Evolutionary conservation across 2,329 filamentous ascomycete genomes (phyloP), one percentile per base, ranked within the genome.

Genomic region (Aspergillus novoparasiticus): DNA sequence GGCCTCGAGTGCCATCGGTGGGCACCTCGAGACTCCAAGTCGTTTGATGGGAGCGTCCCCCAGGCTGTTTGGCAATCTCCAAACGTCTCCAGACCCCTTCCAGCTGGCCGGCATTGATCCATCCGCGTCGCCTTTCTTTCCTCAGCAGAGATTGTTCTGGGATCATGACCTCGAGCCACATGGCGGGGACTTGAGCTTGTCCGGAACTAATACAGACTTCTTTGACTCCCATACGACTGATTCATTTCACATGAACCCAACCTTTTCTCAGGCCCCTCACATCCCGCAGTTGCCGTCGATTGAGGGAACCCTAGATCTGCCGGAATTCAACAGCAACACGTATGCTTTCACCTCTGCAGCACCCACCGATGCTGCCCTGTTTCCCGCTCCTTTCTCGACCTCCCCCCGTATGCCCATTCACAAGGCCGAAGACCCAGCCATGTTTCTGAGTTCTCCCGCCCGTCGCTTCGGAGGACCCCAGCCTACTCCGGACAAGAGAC

Each of bases 21-120:
- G 59, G 16, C 76, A 79, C 74, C 81, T 80, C 14, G 79, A 82
- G 64, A 81, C 80, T 6, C 80, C 80, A 3, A 81, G 79, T 66
- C 75, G 80, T 61, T 69, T 81, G 16, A 71, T 82, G 61, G 79
- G 79, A 8, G 73, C 75, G 10, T 83, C 81, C 2, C 80, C 82
- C 12, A 73, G 77, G 66, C 79, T 86, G 28, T 86, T 85, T 69
- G 78, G 81, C 6, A 82, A 81, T 61, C 73, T 87, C 32, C 85
- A 86, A 59, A 85, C 86, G 65, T 87, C 86, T 3, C 85, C 85
- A 6, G 84, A 87, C 63, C 77, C 86, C 63, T 84, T 87, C 66
- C 83, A 84, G 48, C 81, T 85, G 64, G 77, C 78, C 28, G 80
- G 82, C 45, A 73, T 82, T n/a, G 84, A 83, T 28, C 81, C 85